Percentiles rank a stretch among this genome's conserved stretches.
Conservation (phyloP, 495 filamentous ascomycete genomes). For the Clohesyomyces aquaticus region DNA sequence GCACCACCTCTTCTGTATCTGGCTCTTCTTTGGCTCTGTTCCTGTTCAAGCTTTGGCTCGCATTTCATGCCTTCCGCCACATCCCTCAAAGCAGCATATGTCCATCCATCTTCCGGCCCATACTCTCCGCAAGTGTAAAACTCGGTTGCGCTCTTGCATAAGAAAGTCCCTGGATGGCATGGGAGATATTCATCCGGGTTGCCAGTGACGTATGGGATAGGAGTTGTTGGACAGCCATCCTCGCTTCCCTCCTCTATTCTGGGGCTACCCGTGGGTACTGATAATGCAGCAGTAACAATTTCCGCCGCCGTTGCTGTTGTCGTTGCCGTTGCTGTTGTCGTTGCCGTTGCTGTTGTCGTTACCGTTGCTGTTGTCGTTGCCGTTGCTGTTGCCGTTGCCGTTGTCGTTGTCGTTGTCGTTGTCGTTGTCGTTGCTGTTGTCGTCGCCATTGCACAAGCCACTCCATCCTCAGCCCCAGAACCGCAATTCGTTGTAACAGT, state of each 20-base stretch:
- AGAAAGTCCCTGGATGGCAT: conserved; percentile 45
- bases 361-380: background rate
- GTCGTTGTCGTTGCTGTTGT: background rate
- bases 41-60: conserved; percentile 25
- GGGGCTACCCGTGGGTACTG: no score
- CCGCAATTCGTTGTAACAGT: background rate
- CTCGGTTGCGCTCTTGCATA: conserved; percentile 39
- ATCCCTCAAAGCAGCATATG: conserved; percentile 35
- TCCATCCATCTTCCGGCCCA: conserved; percentile 23
- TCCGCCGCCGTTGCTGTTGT: background rate
- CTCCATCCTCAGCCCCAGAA: background rate
- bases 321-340: background rate
- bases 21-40: conserved; percentile 1
- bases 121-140: conserved; percentile 42
- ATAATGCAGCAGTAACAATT: background rate
- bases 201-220: background rate
- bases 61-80: conserved; percentile 43
- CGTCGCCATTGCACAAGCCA: no score
- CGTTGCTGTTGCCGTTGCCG: no score
- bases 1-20: background rate
- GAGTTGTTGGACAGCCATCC: background rate
- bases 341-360: background rate
- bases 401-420: background rate
- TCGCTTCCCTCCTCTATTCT: no score
- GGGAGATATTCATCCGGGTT: conserved; percentile 39